Percentiles rank a stretch among this genome's conserved stretches.
Evolutionary conservation across 441 rosid species (phyloP).

Genomic region (Theobroma grandiflorum): DNA sequence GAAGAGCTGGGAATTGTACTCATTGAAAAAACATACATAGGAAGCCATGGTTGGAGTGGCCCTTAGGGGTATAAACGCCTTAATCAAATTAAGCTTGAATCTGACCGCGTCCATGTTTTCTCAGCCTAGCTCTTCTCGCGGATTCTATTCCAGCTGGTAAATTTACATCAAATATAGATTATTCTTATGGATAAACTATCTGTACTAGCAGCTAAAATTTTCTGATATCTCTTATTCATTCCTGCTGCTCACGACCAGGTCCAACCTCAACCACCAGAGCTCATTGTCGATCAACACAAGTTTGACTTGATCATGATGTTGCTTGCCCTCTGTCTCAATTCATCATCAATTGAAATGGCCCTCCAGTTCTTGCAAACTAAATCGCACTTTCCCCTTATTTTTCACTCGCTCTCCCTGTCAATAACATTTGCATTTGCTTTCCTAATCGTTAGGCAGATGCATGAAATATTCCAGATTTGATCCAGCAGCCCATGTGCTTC

Average conservation of each 20-base stretch:
- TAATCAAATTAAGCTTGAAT: too few relatives aligned
- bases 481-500: neutral
- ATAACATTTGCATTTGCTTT: neutral
- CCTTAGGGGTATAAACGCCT: too few relatives aligned
- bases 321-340: neutral
- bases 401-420: neutral
- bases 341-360: neutral
- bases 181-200: too few relatives aligned
- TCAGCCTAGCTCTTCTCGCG: too few relatives aligned
- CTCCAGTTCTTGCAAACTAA: neutral
- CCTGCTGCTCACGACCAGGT: neutral
- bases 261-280: neutral
- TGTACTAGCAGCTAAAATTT: too few relatives aligned
- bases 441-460: neutral
- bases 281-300: neutral
- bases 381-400: neutral
- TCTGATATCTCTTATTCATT: too few relatives aligned
- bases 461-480: neutral
- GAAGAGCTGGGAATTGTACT: too few relatives aligned
- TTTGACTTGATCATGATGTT: neutral
- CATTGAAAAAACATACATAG: too few relatives aligned
- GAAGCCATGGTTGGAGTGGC: too few relatives aligned
- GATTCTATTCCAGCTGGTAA: too few relatives aligned
- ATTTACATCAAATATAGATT: too few relatives aligned
- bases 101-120: too few relatives aligned